Evolutionary conservation across 352 stramenopile genomes (phyloP), one percentile per base, ranked within the genome.

Genomic region (Pythium periplocum): DNA sequence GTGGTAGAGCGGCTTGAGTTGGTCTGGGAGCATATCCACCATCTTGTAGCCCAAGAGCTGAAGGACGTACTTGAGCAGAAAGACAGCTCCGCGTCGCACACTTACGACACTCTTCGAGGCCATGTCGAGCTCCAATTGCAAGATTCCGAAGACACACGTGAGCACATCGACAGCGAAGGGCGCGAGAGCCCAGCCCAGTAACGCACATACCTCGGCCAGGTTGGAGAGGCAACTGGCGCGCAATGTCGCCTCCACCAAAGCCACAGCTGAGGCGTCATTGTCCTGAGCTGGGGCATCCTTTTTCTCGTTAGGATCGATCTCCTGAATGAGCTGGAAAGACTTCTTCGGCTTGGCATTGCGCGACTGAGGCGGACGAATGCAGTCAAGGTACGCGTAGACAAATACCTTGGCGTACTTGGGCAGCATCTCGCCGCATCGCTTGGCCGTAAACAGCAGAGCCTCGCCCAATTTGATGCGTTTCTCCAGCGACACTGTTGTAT

Each of bases 151-250:
- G 32, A 87, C 78, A 46, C 80, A 91, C 41, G 69, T 86, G 47
- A 95, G 53, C n/a, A 95, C 69, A 45, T 95, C 80, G 36, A 71
- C 46, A 7, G 86, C 53, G 62, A 86, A 95, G 11, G 78, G 80
- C 36, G 83, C 73, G 1, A 95, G 62, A 12, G 71, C 68, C 78
- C 78, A 95, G 45, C 85, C 71, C 7, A 95, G 64, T 44, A 92
- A 55, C 5, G 70, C 78, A 30, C 75, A 87, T 10, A 94, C 77
- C 42, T 95, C 82, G n/a, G 84, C 84, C 10, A 95, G 62, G 47
- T 95, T 95, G n/a, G 84, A 95, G 37, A 95, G 51, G 59, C 82
- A 95, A 47, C 84, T 95, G 26, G 84, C 82, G 7, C 84, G 80
- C 34, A 93, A 59, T 36, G 83, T 95, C 34, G 78, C 75, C 12